A percentile compares a stretch with the other conserved stretches of the same genome.
These are phyloP conservation scores for Mortierella alpina DNA, from an alignment of 192 early-diverging fungal genomes.

Conservation along the genomic window DNA sequence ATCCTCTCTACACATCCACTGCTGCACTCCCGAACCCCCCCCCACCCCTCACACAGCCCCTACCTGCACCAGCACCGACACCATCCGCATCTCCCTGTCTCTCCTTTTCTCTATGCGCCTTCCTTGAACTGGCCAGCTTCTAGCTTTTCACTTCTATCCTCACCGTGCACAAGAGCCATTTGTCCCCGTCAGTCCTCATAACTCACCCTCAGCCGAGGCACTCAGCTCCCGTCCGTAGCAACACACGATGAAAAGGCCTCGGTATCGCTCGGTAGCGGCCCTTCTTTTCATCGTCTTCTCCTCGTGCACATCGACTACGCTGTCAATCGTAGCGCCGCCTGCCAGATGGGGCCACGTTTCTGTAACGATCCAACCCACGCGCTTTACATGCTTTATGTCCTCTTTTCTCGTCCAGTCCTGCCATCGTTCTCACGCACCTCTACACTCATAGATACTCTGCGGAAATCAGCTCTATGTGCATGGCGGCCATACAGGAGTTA, in stretches of 20 bases:
- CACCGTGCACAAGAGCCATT: too few species aligned
- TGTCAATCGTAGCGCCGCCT: constrained; percentile 28
- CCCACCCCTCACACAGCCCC: not conserved
- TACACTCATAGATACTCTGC: constrained; percentile 20
- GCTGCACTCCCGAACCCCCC: too few species aligned
- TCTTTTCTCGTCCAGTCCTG: not conserved
- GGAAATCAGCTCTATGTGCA: constrained; percentile 37
- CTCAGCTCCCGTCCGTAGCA: too few species aligned
- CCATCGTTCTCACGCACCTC: not conserved
- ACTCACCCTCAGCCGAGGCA: too few species aligned
- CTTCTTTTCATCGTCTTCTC: not conserved
- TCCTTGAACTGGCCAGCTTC: too few species aligned
- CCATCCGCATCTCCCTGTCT: not conserved
- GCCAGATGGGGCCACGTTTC: constrained; percentile 46
- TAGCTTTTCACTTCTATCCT: too few species aligned
- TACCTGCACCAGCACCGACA: not conserved
- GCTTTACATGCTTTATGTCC: not conserved
- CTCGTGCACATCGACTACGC: not conserved
- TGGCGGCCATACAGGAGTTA: constrained; percentile 47
- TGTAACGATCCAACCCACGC: not conserved
- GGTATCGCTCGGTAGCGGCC: not conserved
- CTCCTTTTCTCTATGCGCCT: too few species aligned
- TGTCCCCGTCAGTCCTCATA: too few species aligned
- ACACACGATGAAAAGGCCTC: too few species aligned
- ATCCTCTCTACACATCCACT: too few species aligned